Base-by-base conservation (phyloP, 345 rosid genomes). In the Syzygium aromaticum region DNA sequence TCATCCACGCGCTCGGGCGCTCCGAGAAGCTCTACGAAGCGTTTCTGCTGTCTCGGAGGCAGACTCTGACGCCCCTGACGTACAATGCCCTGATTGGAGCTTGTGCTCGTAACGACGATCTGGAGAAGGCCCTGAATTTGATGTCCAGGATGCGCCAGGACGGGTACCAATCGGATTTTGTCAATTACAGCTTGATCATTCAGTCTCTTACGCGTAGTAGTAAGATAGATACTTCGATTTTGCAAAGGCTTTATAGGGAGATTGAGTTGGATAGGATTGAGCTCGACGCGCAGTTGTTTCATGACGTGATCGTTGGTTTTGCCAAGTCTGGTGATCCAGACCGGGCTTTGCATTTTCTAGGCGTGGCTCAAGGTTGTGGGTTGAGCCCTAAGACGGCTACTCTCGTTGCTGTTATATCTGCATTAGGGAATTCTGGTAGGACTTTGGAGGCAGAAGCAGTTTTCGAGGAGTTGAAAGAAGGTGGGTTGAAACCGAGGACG, bases 1-100 rank as follows among this genome's bases (percentile, higher is more conserved):
- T 96, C 17, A 96, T 98, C 85, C 98, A 98, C 91, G 96, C 97
- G 27, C 96, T 96, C n/a, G 99, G 99, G 52, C 95, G 95, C 46
- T 95, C 98, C 22, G 99, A 98, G 94, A 95, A 96, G 94, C 94
- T 98, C 5, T 95, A 98, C 91, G 99, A 98, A 85, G 99, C 99
- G 11, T 98, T 96, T 86, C 92, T 95, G 87, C 95, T 98, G 27
- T 96, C 99, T 3, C 97, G 94, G 90, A 91, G 86, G 85, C 99
- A 95, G 61, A 88, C 92, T 4, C 92, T 96, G 28, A 95, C 96
- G 22, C 99, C 99, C 25, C 88, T 98, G 56, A 98, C 99, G 2
- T 98, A 96, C 92, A 98, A 98, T 88, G 99, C 99, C 61, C 85
- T 98, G 10, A 98, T 98, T 59, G 94, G 94, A 54, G 99, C 99